A percentile compares a stretch with the other conserved stretches of the same genome.
These are phyloP conservation scores for Graphilbum ipis-grandicollis DNA, from an alignment of 2,329 filamentous ascomycete species.

Conservation along the genomic window DNA sequence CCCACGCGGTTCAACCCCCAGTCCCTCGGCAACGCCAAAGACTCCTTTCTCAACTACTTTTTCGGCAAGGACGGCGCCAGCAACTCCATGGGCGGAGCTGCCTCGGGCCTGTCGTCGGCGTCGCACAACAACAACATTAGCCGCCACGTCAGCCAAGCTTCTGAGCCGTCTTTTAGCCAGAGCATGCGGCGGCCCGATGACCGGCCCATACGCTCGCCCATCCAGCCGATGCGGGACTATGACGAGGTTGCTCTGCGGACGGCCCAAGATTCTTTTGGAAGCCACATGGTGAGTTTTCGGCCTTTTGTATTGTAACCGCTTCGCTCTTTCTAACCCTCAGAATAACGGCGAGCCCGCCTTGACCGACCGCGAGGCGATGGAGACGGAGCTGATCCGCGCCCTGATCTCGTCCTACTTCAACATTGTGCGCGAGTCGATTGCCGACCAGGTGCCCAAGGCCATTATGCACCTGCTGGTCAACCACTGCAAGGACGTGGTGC, in stretches of 20 bases:
- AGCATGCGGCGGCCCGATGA: slow-evolving; percentile 60
- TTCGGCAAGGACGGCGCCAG: slow-evolving; percentile 77
- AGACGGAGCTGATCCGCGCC: slow-evolving; percentile 91
- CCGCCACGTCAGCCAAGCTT: slow-evolving; percentile 60
- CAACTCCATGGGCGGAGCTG: slow-evolving; percentile 18
- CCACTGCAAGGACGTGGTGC: slow-evolving; percentile 93
- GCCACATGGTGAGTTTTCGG: not conserved
- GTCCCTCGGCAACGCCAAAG: slow-evolving; percentile 46
- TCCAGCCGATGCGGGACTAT: slow-evolving; percentile 13
- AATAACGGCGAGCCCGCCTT: slow-evolving; percentile 57
- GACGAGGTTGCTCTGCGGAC: slow-evolving; percentile 25
- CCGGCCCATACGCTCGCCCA: slow-evolving; percentile 33
- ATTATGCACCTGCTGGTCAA: slow-evolving; percentile 98
- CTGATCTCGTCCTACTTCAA: slow-evolving; percentile 98
- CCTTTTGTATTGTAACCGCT: too few relatives aligned
- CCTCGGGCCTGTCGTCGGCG: slow-evolving; percentile 12
- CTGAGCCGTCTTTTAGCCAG: slow-evolving; percentile 68
- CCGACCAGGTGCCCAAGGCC: slow-evolving; percentile 94
- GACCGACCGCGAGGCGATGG: slow-evolving; percentile 89
- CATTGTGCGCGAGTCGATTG: slow-evolving; percentile 96
- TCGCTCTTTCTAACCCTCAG: slow-evolving; percentile 8
- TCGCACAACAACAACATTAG: slow-evolving; percentile 21
- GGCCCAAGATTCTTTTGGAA: not conserved
- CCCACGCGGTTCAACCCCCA: slow-evolving; percentile 45
- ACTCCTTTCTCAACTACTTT: slow-evolving; percentile 97